Conservation (phyloP, 2,329 filamentous ascomycete genomes). For the Hymenoscyphus albidus region DNA sequence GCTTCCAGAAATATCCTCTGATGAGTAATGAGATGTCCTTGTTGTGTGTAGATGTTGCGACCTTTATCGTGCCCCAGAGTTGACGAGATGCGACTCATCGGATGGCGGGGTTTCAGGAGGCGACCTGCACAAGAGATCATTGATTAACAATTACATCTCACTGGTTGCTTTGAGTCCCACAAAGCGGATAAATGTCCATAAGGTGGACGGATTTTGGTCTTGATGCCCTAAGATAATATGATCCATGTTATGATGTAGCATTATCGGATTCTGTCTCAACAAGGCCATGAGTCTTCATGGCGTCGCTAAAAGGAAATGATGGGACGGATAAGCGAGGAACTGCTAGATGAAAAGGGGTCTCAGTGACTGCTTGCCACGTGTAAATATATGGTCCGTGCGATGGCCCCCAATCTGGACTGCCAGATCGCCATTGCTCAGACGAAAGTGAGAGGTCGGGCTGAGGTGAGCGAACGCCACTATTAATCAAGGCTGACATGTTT, state of each 20-base stretch:
- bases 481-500: neutral
- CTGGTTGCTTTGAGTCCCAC: neutral
- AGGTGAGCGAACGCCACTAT: neutral
- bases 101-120: neutral
- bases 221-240: neutral
- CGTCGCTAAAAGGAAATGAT: neutral
- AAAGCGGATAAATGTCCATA: neutral
- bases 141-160: neutral
- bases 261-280: neutral
- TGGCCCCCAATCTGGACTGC: neutral
- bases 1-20: no score
- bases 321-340: neutral
- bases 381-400: neutral
- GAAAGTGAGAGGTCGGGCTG: neutral
- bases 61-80: neutral
- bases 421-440: neutral
- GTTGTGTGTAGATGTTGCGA: neutral
- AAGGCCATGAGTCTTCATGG: neutral
- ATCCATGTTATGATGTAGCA: neutral
- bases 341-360: neutral
- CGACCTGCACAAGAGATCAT: neutral
- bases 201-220: neutral
- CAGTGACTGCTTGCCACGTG: slow-evolving; percentile 1
- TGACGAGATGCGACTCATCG: neutral
- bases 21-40: neutral